Percentiles rank a stretch among this genome's conserved stretches.
phyloP scores from a whole-genome alignment of 2,329 filamentous ascomycete species.

The Pyrenochaeta sp. region DNA sequence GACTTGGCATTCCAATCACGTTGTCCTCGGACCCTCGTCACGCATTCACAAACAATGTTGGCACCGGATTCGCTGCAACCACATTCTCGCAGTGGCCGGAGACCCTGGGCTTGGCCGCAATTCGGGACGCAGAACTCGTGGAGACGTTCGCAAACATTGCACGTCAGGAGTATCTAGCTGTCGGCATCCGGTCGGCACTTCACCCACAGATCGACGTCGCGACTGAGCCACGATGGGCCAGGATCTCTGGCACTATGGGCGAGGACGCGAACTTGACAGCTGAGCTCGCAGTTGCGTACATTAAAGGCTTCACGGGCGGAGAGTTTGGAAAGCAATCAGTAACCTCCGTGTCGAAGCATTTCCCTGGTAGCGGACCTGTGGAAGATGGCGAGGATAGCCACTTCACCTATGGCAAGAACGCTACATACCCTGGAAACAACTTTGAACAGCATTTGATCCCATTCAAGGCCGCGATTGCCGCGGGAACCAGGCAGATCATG shows the following conservation, averaged over 20 bases:
- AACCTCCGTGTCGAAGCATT: constrained; percentile 63
- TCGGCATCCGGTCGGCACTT: constrained; percentile 57
- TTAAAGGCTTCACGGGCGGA: constrained; percentile 59
- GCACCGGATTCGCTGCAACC: constrained; percentile 54
- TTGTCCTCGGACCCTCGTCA: constrained; percentile 60
- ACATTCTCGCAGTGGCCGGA: constrained; percentile 63
- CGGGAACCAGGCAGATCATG: constrained; percentile 62
- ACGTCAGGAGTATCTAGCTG: constrained; percentile 56
- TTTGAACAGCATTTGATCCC: constrained; percentile 61
- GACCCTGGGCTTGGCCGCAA: constrained; percentile 59
- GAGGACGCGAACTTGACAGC: constrained; percentile 57
- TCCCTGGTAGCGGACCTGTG: constrained; percentile 61
- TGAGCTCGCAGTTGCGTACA: constrained; percentile 53
- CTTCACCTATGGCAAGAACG: constrained; percentile 62
- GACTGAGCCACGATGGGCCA: constrained; percentile 62
- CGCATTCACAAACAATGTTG: constrained; percentile 55
- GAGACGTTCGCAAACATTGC: constrained; percentile 60
- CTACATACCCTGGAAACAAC: constrained; percentile 60
- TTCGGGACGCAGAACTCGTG: constrained; percentile 56
- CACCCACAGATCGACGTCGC: constrained; percentile 62
- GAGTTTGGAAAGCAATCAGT: constrained; percentile 56
- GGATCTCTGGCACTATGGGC: constrained; percentile 57
- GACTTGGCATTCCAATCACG: constrained; percentile 60
- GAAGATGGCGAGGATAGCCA: constrained; percentile 63
- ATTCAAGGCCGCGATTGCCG: constrained; percentile 61